Base-by-base conservation (phyloP, 805 yeast species). In the Suhomyces vadensis region DNA sequence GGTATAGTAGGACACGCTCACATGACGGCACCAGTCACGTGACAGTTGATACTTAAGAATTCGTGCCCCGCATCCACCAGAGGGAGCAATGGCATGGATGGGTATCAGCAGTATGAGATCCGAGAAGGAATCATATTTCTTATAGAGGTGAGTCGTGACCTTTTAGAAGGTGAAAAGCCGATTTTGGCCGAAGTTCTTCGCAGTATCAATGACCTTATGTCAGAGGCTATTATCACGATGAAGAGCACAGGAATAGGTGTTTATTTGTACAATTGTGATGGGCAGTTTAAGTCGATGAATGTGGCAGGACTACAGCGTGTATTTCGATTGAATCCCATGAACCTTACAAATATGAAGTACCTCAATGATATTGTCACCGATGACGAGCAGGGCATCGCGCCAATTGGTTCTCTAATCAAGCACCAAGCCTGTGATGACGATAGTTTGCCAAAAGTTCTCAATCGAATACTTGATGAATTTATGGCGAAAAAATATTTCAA, bases 191-290 rank as follows among this genome's bases (percentile, higher is more conserved):
- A 75, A 48, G 79, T 85, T 7, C 56, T 91, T 13, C 71, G 71
- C 10, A 74, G 85, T 1, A 69, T 87, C 5, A 69, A 75, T 41
- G 81, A 78, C n/a, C 65, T 88, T 26, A 77, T 89, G 65, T 71
- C 83, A 3, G 83, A 81, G 39, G 67, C 87, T 45, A 79, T 85
- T 1, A 79, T 85, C 25, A 73, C 84, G 0, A 63, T 79, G 29
- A 87, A 90, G 1, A 70, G 73, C 36, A 84, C 92, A 1, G 91
- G 88, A 0, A 68, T 88, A 20, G 97, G 96, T 0, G 77, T 90
- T 37, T 78, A 82, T 54, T 57, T 85, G 11, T 80, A 78, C 63
- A 80, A 77, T 56, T 77, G 78, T 61, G 54, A 50, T 41, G 67
- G 42, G 43, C 50, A 53, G 23, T 67, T 10, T 50, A 56, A 21